Conservation (phyloP, 2,329 filamentous ascomycete species). For the Epichloe scottii region DNA sequence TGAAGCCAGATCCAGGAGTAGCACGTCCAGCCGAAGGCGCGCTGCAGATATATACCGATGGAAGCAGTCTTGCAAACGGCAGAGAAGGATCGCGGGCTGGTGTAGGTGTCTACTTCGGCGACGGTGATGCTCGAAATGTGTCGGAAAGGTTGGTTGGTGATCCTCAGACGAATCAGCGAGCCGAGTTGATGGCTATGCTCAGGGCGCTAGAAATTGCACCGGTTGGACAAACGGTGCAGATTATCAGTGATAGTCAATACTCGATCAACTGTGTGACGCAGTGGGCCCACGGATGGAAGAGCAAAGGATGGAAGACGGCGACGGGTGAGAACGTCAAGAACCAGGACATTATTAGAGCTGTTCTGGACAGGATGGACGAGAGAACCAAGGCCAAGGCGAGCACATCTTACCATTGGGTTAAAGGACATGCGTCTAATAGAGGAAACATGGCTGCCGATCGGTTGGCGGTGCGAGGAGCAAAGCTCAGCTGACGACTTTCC, state of each 20-base stretch:
- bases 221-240: conserved; percentile 53
- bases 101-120: conserved; percentile 52
- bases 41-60: conserved; percentile 46
- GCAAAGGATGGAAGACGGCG: conserved; percentile 65
- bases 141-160: conserved; percentile 64
- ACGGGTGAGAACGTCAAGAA: conserved; percentile 67
- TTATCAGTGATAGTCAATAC: conserved; percentile 84
- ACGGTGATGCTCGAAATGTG: conserved; percentile 46
- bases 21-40: conserved; percentile 12
- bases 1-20: not conserved
- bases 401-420: conserved; percentile 77
- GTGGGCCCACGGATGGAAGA: conserved; percentile 71
- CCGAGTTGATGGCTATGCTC: conserved; percentile 81
- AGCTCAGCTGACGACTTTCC: conserved; percentile 10
- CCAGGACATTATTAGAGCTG: conserved; percentile 65
- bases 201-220: conserved; percentile 70
- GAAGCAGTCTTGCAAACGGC: conserved; percentile 48
- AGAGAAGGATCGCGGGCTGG: conserved; percentile 41
- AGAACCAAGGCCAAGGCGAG: conserved; percentile 44
- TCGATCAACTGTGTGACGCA: conserved; percentile 77
- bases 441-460: conserved; percentile 75
- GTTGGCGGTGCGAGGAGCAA: conserved; percentile 48
- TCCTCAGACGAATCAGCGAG: conserved; percentile 85
- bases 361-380: conserved; percentile 59
- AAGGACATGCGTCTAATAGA: conserved; percentile 60